Percentiles rank a stretch among this genome's conserved stretches.
Evolutionary conservation across 441 rosid genomes (phyloP).

Genomic region (Corymbia citriodora): DNA sequence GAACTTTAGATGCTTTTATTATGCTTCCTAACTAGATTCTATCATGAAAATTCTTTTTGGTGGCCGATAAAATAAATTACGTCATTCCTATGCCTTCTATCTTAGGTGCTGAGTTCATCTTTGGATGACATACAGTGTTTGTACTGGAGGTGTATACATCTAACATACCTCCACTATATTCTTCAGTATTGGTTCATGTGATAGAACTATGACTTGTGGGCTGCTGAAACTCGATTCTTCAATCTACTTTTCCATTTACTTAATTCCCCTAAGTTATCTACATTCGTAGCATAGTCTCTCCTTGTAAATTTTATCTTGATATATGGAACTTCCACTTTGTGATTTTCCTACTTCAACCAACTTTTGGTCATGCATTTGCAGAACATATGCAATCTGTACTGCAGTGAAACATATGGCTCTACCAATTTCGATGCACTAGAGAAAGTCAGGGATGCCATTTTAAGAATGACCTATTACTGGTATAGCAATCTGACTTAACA

Average conservation of each 20-base stretch:
- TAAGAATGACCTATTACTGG: conserved; percentile 98
- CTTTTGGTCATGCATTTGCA: conserved; percentile 22
- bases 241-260: not conserved
- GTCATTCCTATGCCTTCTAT: not conserved
- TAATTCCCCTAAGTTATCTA: not conserved
- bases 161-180: not conserved
- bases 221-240: not conserved
- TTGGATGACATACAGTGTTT: not conserved
- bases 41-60: not conserved
- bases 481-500: conserved; percentile 17
- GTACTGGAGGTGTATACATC: not conserved
- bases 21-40: not conserved
- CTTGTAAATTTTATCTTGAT: not conserved
- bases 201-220: not conserved
- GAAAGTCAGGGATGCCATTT: conserved; percentile 69
- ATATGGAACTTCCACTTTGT: not conserved
- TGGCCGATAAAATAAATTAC: not conserved
- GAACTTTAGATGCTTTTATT: not conserved
- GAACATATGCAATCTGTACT: conserved; percentile 83
- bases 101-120: not conserved
- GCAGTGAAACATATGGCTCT: conserved; percentile 75
- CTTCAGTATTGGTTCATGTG: not conserved
- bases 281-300: not conserved
- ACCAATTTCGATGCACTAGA: conserved; percentile 55
- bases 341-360: not conserved